Evolutionary conservation across 2,329 filamentous ascomycete genomes (phyloP), one percentile per base, ranked within the genome.

Genomic region (Diplodia scrobiculata): DNA sequence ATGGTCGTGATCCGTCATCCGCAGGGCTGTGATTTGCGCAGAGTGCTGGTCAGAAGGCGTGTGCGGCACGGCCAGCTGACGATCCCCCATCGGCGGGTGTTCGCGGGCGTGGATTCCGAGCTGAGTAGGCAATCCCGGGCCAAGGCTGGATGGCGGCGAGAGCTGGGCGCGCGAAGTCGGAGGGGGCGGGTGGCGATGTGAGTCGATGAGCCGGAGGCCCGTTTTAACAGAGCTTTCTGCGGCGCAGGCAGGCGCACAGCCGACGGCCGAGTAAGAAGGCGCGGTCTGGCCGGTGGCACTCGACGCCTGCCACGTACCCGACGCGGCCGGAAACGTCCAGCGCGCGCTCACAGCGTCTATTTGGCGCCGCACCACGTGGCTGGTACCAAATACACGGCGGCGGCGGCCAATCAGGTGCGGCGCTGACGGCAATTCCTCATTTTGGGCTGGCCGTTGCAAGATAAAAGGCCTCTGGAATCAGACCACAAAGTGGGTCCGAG

Each of bases 381-480:
- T 50, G 27, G 29, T 1, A 19, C 58, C 38, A 47, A 29, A 36
- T 51, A 36, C n/a, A 50, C 58, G 58, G 58, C 27, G 10, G 27
- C n/a, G 9, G 3, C 25, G n/a, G 45, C 58, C 41, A 17, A 62
- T 62, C 17, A 50, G 13, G 9, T 3, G 58, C 29, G 45, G 45
- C 29, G 58, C 41, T 13, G 58, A 36, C 41, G 34, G 58, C n/a
- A 50, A 34, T 62, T 62, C 41, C 45, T 62, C 58, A 50, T 62
- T 17, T 38, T 36, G 36, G 38, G 63, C 27, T 48, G 48, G 38
- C 11, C 51, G 25, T 48, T 58, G 63, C 63, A 48, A 55, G 63
- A 59, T 59, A 55, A 66, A 60, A 66, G 53, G 54, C 52, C 48
- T 51, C 64, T 50, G 25, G 41, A 66, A 60, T 66, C 64, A 66